Conservation (phyloP, 78 protist species). For the Capsaspora owczarzaki region DNA sequence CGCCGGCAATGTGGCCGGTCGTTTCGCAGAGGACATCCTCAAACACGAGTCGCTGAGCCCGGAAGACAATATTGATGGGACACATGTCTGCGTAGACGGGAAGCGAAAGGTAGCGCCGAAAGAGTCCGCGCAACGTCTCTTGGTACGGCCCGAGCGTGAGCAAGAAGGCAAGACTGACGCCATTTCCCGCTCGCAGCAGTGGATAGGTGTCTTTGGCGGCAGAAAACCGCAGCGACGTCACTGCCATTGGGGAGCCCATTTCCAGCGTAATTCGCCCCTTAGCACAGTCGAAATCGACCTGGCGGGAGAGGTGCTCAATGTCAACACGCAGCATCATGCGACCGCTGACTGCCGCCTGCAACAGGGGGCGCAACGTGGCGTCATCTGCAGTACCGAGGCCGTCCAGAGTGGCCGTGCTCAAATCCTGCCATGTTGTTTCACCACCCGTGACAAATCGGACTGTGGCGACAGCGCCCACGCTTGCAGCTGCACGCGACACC, state of each 20-base stretch:
- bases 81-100: neutral
- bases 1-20: neutral
- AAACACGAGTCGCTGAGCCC: neutral
- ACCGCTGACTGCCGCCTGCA: neutral
- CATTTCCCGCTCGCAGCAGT: neutral
- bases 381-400: neutral
- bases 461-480: neutral
- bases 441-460: neutral
- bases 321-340: neutral
- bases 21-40: neutral
- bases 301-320: neutral
- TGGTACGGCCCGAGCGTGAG: neutral
- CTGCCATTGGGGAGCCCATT: neutral
- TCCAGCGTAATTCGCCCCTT: neutral
- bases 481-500: too few relatives aligned
- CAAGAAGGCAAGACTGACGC: neutral
- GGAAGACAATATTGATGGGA: neutral
- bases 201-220: neutral
- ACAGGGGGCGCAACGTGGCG: neutral
- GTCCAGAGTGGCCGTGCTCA: neutral
- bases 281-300: neutral
- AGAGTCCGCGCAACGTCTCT: neutral
- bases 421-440: neutral
- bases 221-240: neutral
- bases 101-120: neutral